A percentile compares a stretch with the other conserved stretches of the same genome.
Evolutionary conservation across 179 eudicot genomes (phyloP).

Genomic region (Corrigiola litoralis): DNA sequence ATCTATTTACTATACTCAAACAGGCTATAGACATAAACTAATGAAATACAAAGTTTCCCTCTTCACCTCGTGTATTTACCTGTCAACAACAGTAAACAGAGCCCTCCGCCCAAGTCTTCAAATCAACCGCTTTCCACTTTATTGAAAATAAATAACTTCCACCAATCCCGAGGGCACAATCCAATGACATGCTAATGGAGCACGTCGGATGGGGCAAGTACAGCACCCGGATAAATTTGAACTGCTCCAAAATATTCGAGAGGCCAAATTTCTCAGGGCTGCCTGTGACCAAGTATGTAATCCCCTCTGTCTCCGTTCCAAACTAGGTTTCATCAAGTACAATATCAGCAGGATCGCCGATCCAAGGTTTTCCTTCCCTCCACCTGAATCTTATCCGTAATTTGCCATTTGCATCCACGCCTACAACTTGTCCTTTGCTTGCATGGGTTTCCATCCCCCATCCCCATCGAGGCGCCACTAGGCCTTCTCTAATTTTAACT

Average conservation of each 20-base stretch:
- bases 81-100: conserved; percentile 17
- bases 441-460: conserved; percentile 99
- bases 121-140: conserved; percentile 14
- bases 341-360: conserved; percentile 95
- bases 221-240: conserved; percentile 6
- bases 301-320: not conserved
- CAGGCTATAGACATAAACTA: conserved; percentile 20
- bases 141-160: conserved; percentile 11
- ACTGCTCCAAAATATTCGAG: conserved; percentile 23
- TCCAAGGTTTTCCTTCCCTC: conserved; percentile 98
- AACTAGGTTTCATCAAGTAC: conserved; percentile 51
- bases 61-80: conserved; percentile 24
- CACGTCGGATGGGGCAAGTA: conserved; percentile 7
- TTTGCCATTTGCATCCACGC: conserved; percentile 97
- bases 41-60: conserved; percentile 23
- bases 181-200: conserved; percentile 1
- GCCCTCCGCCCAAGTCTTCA: not conserved
- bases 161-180: not conserved
- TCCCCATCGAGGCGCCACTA: conserved; percentile 87
- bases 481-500: conserved; percentile 71
- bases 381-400: conserved; percentile 81
- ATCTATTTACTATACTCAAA: conserved; percentile 25
- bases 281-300: conserved; percentile 4
- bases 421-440: conserved; percentile 84
- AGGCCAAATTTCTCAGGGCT: conserved; percentile 15